Evolutionary conservation across 1,139 yeast genomes (phyloP).

Genomic region (Suhomyces wounanorum): DNA sequence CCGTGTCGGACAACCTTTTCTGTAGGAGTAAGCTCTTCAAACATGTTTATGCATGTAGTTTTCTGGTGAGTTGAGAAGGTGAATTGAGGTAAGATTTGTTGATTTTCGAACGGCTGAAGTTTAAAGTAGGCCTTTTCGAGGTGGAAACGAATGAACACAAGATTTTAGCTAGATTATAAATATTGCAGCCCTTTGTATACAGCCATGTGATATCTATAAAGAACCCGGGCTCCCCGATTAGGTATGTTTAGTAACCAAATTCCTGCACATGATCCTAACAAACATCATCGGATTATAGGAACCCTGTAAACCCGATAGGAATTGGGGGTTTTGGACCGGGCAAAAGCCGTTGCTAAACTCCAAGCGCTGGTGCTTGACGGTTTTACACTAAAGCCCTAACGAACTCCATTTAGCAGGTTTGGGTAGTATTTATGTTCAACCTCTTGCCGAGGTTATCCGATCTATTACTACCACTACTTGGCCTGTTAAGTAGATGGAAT

Average conservation of each 20-base stretch:
- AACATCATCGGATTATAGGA: neutral
- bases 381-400: no score
- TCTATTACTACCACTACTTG: no score
- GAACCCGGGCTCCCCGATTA: neutral
- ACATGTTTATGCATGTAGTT: slow-evolving; percentile 13
- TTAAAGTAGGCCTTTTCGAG: neutral
- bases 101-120: neutral
- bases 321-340: no score
- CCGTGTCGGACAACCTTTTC: slow-evolving; percentile 22
- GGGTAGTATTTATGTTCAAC: no score
- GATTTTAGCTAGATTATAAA: neutral
- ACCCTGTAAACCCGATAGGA: neutral
- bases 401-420: no score
- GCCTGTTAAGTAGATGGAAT: no score
- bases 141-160: neutral
- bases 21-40: slow-evolving; percentile 25
- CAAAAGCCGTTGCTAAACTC: no score
- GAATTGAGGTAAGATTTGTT: no score
- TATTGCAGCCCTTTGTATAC: neutral
- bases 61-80: neutral
- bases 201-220: neutral
- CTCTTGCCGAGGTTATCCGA: no score
- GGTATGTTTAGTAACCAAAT: neutral
- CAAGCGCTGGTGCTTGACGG: no score
- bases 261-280: neutral